Conservation (phyloP, 2,329 filamentous ascomycete genomes). For the Dactylellina drechsleri region DNA sequence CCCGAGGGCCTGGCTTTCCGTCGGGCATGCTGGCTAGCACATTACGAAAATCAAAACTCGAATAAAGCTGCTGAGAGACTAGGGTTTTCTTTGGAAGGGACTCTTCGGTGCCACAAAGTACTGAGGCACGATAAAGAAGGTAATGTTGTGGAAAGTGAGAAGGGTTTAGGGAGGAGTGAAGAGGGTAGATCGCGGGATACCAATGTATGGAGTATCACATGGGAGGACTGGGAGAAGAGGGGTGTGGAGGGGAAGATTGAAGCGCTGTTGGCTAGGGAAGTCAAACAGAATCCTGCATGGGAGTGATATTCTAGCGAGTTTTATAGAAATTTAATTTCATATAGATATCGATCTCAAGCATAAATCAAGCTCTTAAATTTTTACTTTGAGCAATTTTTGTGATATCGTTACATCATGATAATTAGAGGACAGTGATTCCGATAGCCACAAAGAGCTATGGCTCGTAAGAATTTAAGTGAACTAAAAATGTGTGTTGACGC, state of each 20-base stretch:
- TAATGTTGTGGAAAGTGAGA: conserved; percentile 22
- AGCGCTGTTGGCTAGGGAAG: conserved; percentile 35
- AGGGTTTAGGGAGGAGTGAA: conserved; percentile 26
- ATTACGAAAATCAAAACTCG: conserved; percentile 39
- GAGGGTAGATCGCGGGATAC: conserved; percentile 46
- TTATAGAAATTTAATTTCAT: too few species aligned
- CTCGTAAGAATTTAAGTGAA: too few species aligned
- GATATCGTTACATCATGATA: too few species aligned
- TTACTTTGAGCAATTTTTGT: too few species aligned
- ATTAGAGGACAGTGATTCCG: too few species aligned
- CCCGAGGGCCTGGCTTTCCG: conserved; percentile 50
- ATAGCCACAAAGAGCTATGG: too few species aligned
- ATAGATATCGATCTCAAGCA: too few species aligned
- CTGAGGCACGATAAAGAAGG: conserved; percentile 42
- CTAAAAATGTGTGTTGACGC: conserved; percentile 14
- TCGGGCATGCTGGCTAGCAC: conserved; percentile 43
- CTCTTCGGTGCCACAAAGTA: conserved; percentile 27
- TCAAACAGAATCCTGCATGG: conserved; percentile 37
- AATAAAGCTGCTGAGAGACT: conserved; percentile 41
- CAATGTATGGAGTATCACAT: conserved; percentile 51
- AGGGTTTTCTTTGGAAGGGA: conserved; percentile 42
- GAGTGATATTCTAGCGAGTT: conserved; percentile 5
- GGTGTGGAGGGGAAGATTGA: conserved; percentile 28
- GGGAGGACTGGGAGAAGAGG: conserved; percentile 47
- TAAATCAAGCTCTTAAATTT: too few species aligned